Percentiles rank a stretch among this genome's conserved stretches.
Evolutionary conservation across 805 yeast genomes (phyloP).

Genomic region (Candida orba): DNA sequence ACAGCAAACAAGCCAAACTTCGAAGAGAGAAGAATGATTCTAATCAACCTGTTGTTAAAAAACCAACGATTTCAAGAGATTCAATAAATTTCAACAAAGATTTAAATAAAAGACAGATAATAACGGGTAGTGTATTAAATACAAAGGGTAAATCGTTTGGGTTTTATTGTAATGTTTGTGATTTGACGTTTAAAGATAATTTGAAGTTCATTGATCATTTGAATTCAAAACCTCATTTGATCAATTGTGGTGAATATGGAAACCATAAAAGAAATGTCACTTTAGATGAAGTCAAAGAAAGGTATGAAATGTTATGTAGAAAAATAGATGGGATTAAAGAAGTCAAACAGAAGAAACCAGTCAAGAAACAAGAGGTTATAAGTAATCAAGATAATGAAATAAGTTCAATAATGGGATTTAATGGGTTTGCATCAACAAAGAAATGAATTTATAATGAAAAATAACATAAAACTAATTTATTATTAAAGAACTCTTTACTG

Average conservation of each 20-base stretch:
- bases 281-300: slow-evolving; percentile 38
- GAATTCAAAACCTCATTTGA: slow-evolving; percentile 63
- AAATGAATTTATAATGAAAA: slow-evolving; percentile 9
- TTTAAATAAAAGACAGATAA: slow-evolving; percentile 28
- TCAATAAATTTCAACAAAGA: slow-evolving; percentile 21
- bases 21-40: slow-evolving; percentile 13
- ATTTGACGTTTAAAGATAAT: slow-evolving; percentile 75
- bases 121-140: slow-evolving; percentile 24
- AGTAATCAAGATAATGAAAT: slow-evolving; percentile 23
- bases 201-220: slow-evolving; percentile 77
- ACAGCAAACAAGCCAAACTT: slow-evolving; percentile 39
- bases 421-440: slow-evolving; percentile 46
- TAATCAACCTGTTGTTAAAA: slow-evolving; percentile 2
- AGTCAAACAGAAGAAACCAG: slow-evolving; percentile 34
- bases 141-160: slow-evolving; percentile 63
- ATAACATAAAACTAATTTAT: background rate
- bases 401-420: slow-evolving; percentile 50
- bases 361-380: slow-evolving; percentile 12
- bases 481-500: background rate
- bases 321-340: slow-evolving; percentile 34
- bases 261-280: slow-evolving; percentile 36
- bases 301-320: slow-evolving; percentile 25
- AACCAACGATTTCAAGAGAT: slow-evolving; percentile 10
- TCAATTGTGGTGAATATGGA: slow-evolving; percentile 31
- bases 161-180: slow-evolving; percentile 76